Conservation (phyloP, 352 stramenopile species). For the Phytophthora uliginosa region DNA sequence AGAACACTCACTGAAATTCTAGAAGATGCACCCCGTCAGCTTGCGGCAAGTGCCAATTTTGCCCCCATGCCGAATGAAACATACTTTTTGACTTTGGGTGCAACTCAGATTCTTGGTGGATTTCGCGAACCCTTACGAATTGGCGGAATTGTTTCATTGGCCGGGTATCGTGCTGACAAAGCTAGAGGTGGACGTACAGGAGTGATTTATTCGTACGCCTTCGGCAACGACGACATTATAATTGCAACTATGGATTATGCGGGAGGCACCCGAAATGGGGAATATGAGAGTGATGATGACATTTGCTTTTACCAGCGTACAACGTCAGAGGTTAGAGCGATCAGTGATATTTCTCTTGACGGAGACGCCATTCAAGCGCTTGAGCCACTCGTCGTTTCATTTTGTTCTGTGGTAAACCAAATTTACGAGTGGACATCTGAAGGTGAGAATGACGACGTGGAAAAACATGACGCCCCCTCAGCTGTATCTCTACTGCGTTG, state of each 20-base stretch:
- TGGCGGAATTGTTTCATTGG: conserved; percentile 45
- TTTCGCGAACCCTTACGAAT: conserved; percentile 53
- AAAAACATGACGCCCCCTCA: conserved; percentile 13
- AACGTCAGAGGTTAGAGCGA: conserved; percentile 35
- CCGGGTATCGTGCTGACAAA: conserved; percentile 28
- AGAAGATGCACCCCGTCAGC: conserved; percentile 25
- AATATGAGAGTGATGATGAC: conserved; percentile 28
- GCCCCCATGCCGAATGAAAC: conserved; percentile 1
- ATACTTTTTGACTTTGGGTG: conserved; percentile 54
- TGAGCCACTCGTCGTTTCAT: conserved; percentile 46
- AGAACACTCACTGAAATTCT: conserved; percentile 38
- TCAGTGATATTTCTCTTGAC: conserved; percentile 42
- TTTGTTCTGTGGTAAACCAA: conserved; percentile 49
- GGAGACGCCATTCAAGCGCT: conserved; percentile 34
- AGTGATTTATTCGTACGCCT: conserved; percentile 44
- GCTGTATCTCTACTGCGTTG: conserved; percentile 39
- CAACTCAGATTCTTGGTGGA: conserved; percentile 56
- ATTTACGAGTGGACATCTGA: conserved; percentile 50
- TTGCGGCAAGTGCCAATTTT: conserved; percentile 15
- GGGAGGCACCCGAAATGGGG: conserved; percentile 8
- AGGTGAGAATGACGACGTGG: conserved; percentile 13
- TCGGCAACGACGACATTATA: conserved; percentile 49
- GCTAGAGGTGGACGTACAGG: conserved; percentile 26
- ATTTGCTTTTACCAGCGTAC: conserved; percentile 35
- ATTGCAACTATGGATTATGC: conserved; percentile 23